Conservation (phyloP, 345 rosid genomes). For the Melaleuca quinquenervia region DNA sequence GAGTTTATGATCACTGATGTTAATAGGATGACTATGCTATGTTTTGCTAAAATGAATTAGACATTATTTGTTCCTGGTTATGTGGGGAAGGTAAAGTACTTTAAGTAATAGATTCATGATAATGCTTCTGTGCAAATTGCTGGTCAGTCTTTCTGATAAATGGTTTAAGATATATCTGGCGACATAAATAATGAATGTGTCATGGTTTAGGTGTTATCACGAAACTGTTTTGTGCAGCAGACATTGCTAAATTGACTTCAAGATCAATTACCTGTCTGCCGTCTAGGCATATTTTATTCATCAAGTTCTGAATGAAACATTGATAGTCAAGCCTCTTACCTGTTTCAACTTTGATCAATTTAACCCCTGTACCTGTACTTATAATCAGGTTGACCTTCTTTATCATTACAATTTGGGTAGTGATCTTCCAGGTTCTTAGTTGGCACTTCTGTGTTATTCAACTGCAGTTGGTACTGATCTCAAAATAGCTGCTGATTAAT, state of each 20-base stretch:
- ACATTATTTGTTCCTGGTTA: background rate
- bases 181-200: background rate
- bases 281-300: background rate
- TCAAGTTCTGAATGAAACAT: background rate
- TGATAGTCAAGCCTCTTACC: background rate
- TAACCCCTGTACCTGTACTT: background rate
- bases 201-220: background rate
- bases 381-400: background rate
- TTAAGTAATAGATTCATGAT: background rate
- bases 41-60: background rate
- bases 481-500: background rate
- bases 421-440: background rate
- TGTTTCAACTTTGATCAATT: background rate
- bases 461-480: background rate
- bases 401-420: background rate
- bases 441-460: background rate
- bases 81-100: background rate
- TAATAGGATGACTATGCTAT: background rate
- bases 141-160: background rate
- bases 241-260: background rate
- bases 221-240: background rate
- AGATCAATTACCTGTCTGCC: background rate
- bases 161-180: background rate
- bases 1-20: background rate
- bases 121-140: background rate